phyloP scores from a whole-genome alignment of 768 basidiomycete genomes.

The Podaxis rugospora region DNA sequence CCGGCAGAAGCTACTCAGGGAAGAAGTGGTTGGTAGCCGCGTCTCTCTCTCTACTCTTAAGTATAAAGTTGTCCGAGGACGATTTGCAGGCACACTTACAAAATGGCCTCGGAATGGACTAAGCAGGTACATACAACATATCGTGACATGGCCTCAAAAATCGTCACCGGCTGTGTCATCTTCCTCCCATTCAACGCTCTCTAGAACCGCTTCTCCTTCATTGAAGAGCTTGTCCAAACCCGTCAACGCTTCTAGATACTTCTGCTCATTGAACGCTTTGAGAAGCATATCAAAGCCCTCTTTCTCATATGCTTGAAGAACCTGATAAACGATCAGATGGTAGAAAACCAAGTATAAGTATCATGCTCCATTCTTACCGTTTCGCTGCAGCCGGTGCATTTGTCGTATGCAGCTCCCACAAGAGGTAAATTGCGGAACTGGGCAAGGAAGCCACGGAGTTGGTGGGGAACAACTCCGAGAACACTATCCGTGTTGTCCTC shows the following conservation, averaged over 20 bases:
- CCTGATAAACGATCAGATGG: conserved; percentile 34
- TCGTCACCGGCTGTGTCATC: conserved; percentile 42
- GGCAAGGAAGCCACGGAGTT: conserved; percentile 85
- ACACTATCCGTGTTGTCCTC: conserved; percentile 40
- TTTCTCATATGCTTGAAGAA: conserved; percentile 77
- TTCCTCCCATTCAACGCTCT: conserved; percentile 76
- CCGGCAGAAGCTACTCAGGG: neutral
- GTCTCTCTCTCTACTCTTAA: neutral
- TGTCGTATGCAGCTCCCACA: conserved; percentile 79
- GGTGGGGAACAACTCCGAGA: conserved; percentile 89
- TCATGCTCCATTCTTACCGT: conserved; percentile 40
- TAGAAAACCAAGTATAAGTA: neutral
- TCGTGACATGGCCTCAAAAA: conserved; percentile 1
- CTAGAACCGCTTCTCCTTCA: conserved; percentile 69
- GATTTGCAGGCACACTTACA: neutral
- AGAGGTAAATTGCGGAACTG: conserved; percentile 85
- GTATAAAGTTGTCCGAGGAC: neutral
- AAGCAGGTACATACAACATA: neutral
- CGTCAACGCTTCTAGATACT: conserved; percentile 70
- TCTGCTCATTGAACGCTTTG: conserved; percentile 77
- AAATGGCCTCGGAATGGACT: neutral
- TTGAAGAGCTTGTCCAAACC: conserved; percentile 75
- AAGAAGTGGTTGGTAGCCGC: neutral
- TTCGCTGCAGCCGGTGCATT: conserved; percentile 90
- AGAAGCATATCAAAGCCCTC: conserved; percentile 78